A percentile compares a stretch with the other conserved stretches of the same genome.
phyloP scores from a whole-genome alignment of 768 basidiomycete genomes.

The Russula brevipes region DNA sequence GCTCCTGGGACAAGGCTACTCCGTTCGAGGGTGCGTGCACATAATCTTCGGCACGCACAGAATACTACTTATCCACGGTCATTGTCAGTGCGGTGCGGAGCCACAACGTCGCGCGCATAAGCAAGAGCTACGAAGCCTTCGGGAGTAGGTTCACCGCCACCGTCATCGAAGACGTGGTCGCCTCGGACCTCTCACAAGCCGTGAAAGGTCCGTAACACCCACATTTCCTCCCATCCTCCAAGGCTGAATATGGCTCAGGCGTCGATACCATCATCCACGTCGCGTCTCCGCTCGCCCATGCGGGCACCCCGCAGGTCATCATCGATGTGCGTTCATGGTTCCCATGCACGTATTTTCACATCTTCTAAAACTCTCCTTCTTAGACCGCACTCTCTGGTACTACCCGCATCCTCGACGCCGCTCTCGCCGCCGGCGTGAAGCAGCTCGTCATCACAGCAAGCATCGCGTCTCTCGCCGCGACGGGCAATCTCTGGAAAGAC shows the following conservation, averaged over 20 bases:
- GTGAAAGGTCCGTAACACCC: slow-evolving; percentile 23
- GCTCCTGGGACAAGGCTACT: slow-evolving; percentile 42
- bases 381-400: slow-evolving; percentile 20
- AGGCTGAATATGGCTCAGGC: not conserved
- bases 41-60: no score
- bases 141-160: slow-evolving; percentile 24
- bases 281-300: slow-evolving; percentile 14
- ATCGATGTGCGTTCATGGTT: slow-evolving; percentile 9
- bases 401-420: slow-evolving; percentile 20
- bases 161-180: slow-evolving; percentile 25
- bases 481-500: not conserved
- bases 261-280: slow-evolving; percentile 23
- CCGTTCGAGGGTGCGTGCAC: slow-evolving; percentile 41
- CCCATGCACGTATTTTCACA: not conserved
- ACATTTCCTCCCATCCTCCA: no score
- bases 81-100: slow-evolving; percentile 25
- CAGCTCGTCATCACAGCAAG: slow-evolving; percentile 20
- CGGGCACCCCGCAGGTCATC: slow-evolving; percentile 15
- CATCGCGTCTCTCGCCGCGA: not conserved
- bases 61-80: not conserved
- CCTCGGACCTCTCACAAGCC: slow-evolving; percentile 24
- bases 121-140: slow-evolving; percentile 19
- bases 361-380: not conserved
- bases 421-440: slow-evolving; percentile 8
- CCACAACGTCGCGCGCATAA: slow-evolving; percentile 20